phyloP scores from a whole-genome alignment of 2,329 filamentous ascomycete species.

The Cladosporium austrohemisphaericum region DNA sequence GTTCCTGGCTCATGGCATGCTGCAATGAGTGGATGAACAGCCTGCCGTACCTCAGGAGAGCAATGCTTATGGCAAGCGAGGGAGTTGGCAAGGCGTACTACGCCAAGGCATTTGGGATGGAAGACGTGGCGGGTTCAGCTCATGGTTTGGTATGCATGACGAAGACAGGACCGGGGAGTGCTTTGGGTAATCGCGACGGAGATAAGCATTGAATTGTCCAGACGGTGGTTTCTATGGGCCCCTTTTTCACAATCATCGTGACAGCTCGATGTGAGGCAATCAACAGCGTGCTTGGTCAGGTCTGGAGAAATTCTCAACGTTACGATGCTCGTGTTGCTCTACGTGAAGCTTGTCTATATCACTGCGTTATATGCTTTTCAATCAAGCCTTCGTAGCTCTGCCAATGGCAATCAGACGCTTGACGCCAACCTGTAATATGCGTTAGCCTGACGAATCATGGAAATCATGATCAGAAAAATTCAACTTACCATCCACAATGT shows the following conservation, averaged over 20 bases:
- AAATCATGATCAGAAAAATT: neutral
- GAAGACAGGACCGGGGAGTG: constrained; percentile 11
- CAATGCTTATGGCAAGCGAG: constrained; percentile 22
- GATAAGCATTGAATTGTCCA: neutral
- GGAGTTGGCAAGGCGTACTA: constrained; percentile 22
- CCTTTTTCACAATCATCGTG: too few species aligned
- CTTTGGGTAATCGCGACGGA: neutral
- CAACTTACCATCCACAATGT: constrained; percentile 50
- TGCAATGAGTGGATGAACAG: constrained; percentile 21
- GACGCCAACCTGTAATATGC: too few species aligned
- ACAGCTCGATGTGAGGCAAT: too few species aligned
- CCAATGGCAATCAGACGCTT: constrained; percentile 31
- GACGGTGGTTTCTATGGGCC: too few species aligned
- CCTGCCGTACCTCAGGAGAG: constrained; percentile 23
- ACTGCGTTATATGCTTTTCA: too few species aligned
- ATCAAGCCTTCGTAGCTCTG: constrained; percentile 18
- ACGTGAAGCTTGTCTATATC: too few species aligned
- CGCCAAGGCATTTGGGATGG: constrained; percentile 20
- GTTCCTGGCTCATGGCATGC: constrained; percentile 26
- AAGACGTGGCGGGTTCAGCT: constrained; percentile 19
- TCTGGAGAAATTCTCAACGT: too few species aligned
- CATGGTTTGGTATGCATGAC: constrained; percentile 18
- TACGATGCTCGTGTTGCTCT: too few species aligned
- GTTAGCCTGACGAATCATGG: neutral
- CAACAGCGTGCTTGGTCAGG: too few species aligned